Percentiles rank a stretch among this genome's conserved stretches.
Conservation (phyloP, 2,329 filamentous ascomycete species). For the Ramularia endophylla region DNA sequence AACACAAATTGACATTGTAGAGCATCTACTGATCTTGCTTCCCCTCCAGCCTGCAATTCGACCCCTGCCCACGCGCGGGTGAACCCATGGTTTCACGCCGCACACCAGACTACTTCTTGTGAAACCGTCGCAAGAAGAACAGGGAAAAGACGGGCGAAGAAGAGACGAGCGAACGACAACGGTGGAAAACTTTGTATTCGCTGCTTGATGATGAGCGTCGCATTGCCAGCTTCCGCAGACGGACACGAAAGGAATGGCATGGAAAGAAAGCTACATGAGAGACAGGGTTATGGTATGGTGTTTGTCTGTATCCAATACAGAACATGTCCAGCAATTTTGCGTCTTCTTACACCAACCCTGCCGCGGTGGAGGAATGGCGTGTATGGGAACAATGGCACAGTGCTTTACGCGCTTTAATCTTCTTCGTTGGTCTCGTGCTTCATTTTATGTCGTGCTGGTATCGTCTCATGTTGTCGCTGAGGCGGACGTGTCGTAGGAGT, state of each 20-base stretch:
- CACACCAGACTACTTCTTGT: conserved; percentile 99
- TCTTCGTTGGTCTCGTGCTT: background rate
- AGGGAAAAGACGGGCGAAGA: background rate
- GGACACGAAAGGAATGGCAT: background rate
- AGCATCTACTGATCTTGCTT: background rate
- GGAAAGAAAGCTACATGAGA: background rate
- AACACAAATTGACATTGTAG: background rate
- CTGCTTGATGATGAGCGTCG: conserved; percentile 5
- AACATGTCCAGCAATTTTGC: background rate
- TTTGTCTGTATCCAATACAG: background rate
- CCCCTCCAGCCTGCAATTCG: conserved; percentile 81
- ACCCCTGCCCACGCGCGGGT: conserved; percentile 92
- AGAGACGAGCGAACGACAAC: background rate
- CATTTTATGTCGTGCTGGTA: background rate
- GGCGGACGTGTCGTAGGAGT: conserved; percentile 7
- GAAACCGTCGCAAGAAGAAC: conserved; percentile 29
- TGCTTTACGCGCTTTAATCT: too few relatives aligned
- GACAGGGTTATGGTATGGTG: background rate
- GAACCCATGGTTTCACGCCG: conserved; percentile 95
- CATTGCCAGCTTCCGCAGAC: background rate
- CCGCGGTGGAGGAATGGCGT: background rate
- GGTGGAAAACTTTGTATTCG: background rate
- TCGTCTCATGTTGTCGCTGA: background rate
- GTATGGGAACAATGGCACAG: too few relatives aligned
- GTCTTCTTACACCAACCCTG: background rate